Base-by-base conservation (phyloP, 176 grass and related monocot species). In the Hordeum marinum region DNA sequence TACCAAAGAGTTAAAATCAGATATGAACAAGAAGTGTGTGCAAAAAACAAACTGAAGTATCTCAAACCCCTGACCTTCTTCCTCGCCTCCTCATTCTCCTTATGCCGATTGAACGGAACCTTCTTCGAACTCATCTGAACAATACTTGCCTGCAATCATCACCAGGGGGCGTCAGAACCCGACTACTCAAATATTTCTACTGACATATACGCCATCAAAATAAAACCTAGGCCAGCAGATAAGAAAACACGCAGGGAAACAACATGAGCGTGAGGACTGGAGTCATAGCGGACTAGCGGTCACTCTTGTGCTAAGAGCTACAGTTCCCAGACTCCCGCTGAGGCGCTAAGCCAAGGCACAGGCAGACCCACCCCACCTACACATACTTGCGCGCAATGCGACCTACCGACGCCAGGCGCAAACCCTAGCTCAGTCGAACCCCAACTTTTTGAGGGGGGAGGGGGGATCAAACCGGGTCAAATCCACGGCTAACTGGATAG, bases 51-150 rank as follows among this genome's bases (percentile, higher is more conserved):
- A 13, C 31, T 3, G 37, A 69, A 43, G 34, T 68, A n/a, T 45
- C 35, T 50, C 26, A 72, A 61, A 77, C 6, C 35, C 21, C 29
- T 77, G 69, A 99, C 96, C 91, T 99, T 99, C 91, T 94, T 96
- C 78, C 93, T 96, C 6, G 96, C 96, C 84, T 96, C 96, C 72
- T 99, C 96, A 37, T 92, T 94, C 88, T 99, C 96, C 65, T 92
- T 84, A 64, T 99, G 94, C 83, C 94, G 86, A 84, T 92, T 88
- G 78, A 96, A 99, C 0, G 96, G 92, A 60, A 92, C 80, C 88
- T 95, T 94, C 82, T 94, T 99, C 9, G 96, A 92, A 63, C 91
- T 94, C 96, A 99, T 99, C 62, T 63, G 52, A 39, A 29, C 78
- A 63, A 68, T 80, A 55, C 6, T 17, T 50, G 54, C 62, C 83